phyloP scores from a whole-genome alignment of 192 early-diverging fungal species.

The Glomus cerebriforme region DNA sequence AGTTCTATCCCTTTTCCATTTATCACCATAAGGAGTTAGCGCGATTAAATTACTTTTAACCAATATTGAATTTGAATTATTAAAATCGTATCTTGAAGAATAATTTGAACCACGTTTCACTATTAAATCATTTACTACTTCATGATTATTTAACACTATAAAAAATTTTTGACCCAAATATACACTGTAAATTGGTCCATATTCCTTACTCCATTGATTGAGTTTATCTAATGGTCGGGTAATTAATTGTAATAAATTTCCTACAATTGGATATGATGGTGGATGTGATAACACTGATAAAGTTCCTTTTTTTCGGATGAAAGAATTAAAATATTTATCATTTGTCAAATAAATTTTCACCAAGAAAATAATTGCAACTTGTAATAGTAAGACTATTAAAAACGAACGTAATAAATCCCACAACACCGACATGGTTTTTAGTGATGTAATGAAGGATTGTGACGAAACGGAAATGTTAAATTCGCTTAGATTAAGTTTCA shows the following conservation, averaged over 20 bases:
- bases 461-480: no score
- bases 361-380: no score
- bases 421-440: no score
- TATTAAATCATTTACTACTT: not conserved
- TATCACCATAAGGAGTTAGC: not conserved
- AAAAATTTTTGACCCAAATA: not conserved
- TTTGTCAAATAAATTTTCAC: no score
- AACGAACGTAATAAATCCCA: no score
- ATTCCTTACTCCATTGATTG: not conserved
- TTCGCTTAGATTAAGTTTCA: no score
- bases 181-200: not conserved
- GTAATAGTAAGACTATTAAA: no score
- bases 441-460: no score
- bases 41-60: not conserved
- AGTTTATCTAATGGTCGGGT: not conserved
- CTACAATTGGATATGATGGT: not conserved
- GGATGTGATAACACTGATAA: not conserved
- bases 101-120: not conserved
- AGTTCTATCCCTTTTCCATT: conserved; percentile 11
- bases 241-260: not conserved
- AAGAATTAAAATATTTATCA: no score
- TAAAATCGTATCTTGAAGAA: not conserved
- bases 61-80: not conserved
- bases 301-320: no score
- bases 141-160: not conserved